Percentiles rank a stretch among this genome's conserved stretches.
Conservation (phyloP, 73 alveolate genomes). For the Paramecium bursaria region DNA sequence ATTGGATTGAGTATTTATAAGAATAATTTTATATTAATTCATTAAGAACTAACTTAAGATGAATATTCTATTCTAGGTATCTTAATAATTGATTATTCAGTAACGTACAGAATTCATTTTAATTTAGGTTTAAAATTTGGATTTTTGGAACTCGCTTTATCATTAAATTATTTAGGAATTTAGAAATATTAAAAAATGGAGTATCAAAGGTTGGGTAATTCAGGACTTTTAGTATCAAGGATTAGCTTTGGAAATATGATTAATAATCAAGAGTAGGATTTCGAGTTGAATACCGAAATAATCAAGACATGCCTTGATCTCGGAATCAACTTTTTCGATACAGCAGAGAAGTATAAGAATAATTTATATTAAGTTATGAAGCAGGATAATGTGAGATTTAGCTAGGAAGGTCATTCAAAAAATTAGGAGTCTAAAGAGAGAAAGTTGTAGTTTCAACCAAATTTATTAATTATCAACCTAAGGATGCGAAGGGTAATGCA, state of each 20-base stretch:
- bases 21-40: neutral
- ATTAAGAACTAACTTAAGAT: neutral
- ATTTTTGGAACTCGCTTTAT: neutral
- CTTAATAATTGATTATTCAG: too few species aligned
- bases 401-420: conserved; percentile 77
- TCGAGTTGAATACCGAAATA: conserved; percentile 65
- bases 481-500: conserved; percentile 74
- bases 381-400: conserved; percentile 80
- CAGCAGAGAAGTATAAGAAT: conserved; percentile 92
- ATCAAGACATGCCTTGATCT: conserved; percentile 78
- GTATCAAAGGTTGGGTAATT: conserved; percentile 89
- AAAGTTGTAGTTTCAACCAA: conserved; percentile 89
- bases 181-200: conserved; percentile 72
- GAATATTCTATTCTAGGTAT: neutral
- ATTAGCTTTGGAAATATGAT: conserved; percentile 91
- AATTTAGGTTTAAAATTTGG: neutral
- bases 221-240: conserved; percentile 91
- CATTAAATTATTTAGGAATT: too few species aligned
- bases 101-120: neutral
- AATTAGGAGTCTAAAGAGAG: conserved; percentile 67
- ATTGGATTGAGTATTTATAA: conserved; percentile 7
- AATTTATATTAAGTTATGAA: conserved; percentile 49
- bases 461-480: conserved; percentile 71
- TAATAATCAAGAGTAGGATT: conserved; percentile 54
- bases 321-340: conserved; percentile 97